Evolutionary conservation across 2,329 filamentous ascomycete species (phyloP), one percentile per base, ranked within the genome.

Genomic region (Colletotrichum camelliae): DNA sequence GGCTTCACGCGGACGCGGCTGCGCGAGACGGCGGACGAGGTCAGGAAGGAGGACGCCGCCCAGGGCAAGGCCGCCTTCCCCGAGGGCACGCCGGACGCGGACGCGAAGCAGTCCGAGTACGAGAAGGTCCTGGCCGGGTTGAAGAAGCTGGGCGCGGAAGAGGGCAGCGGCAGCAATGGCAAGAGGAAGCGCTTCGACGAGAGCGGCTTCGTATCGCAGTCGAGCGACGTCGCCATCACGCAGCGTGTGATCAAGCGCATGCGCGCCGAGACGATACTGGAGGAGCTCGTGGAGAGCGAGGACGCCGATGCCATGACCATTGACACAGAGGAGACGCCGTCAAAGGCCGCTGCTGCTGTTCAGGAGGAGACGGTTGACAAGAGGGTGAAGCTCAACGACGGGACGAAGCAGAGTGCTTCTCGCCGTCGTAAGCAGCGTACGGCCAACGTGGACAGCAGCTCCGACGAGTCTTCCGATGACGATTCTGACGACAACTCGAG

Each of bases 1-100:
- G 94, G 96, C 48, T 91, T 91, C 77, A 93, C 93, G 7, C 92
- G 95, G 70, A 91, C 92, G 72, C 89, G 95, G 71, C 85, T 98
- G 77, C 88, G 89, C 52, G 89, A 95, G 80, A 88, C 90, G 71
- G 95, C 95, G 29, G 87, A 91, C 75, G 89, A 92, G 67, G 85
- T 93, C 66, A 86, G 89, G 70, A 88, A 89, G 79, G 89, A 93
- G 79, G 88, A 90, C 81, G 87, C 89, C 69, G 84, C 86, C 60
- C 84, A 87, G 66, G 88, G 88, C 31, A 80, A 82, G 29, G 84
- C 83, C 35, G 89, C 81, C 7, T 92, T 92, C 80, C 84, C 89
- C 9, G 86, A 87, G 52, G 85, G 88, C 43, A 88, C 87, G 77
- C 85, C 87, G 76, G 85, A 88, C 75, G 82, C 86, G 77, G 86